Evolutionary conservation across 2,329 filamentous ascomycete species (phyloP).

Genomic region (Verticillium nubilum): DNA sequence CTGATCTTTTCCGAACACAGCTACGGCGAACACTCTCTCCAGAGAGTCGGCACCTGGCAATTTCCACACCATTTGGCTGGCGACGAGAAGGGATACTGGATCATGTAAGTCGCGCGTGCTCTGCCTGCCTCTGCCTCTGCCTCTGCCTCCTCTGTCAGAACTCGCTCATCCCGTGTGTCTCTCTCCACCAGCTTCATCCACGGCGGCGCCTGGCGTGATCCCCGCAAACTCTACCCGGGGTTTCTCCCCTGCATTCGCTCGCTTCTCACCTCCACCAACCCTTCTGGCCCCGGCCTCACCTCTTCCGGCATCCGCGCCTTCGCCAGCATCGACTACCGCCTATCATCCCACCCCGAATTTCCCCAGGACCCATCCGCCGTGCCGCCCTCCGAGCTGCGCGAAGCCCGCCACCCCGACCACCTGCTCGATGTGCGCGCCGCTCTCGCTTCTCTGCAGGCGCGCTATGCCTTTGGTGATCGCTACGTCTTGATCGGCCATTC

Average conservation of each 20-base stretch:
- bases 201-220: constrained; percentile 60
- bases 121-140: background rate
- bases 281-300: constrained; percentile 9
- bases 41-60: constrained; percentile 41
- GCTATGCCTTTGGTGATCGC: constrained; percentile 36
- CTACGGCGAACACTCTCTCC: constrained; percentile 34
- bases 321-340: constrained; percentile 58
- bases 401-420: constrained; percentile 53
- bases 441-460: constrained; percentile 39
- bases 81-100: constrained; percentile 22
- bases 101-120: constrained; percentile 24
- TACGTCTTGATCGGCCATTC: constrained; percentile 59
- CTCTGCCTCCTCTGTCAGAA: background rate
- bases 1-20: constrained; percentile 24
- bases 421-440: constrained; percentile 50
- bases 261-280: constrained; percentile 25
- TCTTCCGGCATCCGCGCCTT: constrained; percentile 48
- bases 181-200: constrained; percentile 43
- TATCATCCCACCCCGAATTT: constrained; percentile 45
- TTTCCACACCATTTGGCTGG: constrained; percentile 13
- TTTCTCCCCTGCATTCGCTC: constrained; percentile 39
- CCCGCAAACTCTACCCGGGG: constrained; percentile 37
- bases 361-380: constrained; percentile 24
- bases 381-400: constrained; percentile 24
- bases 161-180: background rate